These are phyloP conservation scores for Aspergillus oerlinghausenensis DNA, from an alignment of 2,329 filamentous ascomycete species.

Conservation along the genomic window DNA sequence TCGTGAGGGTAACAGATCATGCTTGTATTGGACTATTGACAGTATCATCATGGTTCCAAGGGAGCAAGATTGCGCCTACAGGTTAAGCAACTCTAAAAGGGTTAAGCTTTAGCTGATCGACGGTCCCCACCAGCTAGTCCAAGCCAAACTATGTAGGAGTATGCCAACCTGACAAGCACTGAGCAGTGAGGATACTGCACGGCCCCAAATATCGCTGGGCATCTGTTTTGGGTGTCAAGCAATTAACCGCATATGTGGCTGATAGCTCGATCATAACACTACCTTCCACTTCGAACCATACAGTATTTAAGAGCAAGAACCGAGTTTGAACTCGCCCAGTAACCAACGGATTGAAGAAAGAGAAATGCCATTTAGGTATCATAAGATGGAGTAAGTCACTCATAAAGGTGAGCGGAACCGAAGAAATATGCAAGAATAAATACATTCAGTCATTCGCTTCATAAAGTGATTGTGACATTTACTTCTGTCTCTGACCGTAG, in stretches of 20 bases:
- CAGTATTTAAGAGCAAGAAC: too few species aligned
- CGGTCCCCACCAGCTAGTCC: background rate
- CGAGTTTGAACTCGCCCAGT: too few species aligned
- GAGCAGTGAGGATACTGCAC: background rate
- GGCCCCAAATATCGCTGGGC: too few species aligned
- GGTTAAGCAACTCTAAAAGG: background rate
- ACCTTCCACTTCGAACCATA: conserved; percentile 1
- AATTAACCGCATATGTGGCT: background rate
- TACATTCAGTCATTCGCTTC: conserved; percentile 9
- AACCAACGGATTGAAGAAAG: background rate
- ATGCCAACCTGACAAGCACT: background rate
- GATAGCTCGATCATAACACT: background rate
- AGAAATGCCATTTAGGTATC: conserved; percentile 3
- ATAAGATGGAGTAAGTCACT: background rate
- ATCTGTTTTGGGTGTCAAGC: background rate
- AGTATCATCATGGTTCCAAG: background rate
- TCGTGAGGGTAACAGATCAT: background rate
- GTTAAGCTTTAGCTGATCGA: conserved; percentile 2
- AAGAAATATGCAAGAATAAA: conserved; percentile 10
- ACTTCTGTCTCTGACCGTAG: conserved; percentile 66
- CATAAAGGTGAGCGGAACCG: background rate
- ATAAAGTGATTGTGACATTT: conserved; percentile 2
- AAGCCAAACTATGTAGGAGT: background rate
- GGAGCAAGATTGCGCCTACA: background rate
- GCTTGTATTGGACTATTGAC: too few species aligned